These are phyloP conservation scores for Candida silvicultrix DNA, from an alignment of 805 yeast species.

Conservation along the genomic window DNA sequence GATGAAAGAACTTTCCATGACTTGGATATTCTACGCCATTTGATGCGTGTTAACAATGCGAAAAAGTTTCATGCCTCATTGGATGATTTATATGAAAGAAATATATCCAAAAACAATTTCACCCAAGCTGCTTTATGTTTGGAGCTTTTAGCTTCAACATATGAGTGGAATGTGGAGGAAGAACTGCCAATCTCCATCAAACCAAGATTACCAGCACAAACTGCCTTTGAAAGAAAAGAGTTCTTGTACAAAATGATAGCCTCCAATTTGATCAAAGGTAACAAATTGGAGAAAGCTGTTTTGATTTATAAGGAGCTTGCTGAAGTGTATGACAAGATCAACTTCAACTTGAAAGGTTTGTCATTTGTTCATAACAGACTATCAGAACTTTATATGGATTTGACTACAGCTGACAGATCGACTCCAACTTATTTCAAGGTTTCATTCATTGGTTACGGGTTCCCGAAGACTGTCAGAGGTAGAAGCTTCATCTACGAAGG, in stretches of 20 bases:
- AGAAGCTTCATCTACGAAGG: conserved; percentile 82
- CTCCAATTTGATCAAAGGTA: conserved; percentile 59
- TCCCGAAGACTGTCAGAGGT: conserved; percentile 71
- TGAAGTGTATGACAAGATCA: conserved; percentile 63
- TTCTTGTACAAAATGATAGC: conserved; percentile 65
- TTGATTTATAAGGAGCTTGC: conserved; percentile 72
- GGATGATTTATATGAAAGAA: conserved; percentile 63
- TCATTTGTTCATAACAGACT: conserved; percentile 64
- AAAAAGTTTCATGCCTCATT: conserved; percentile 77
- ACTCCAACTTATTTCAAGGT: conserved; percentile 77
- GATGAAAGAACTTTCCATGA: conserved; percentile 81
- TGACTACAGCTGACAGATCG: conserved; percentile 64
- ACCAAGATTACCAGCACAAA: conserved; percentile 75
- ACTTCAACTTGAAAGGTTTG: conserved; percentile 72
- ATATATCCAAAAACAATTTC: conserved; percentile 50
- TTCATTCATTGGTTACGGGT: conserved; percentile 76
- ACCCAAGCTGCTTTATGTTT: conserved; percentile 82
- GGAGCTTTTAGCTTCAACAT: conserved; percentile 71
- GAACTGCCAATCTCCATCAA: conserved; percentile 48
- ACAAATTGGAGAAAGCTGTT: conserved; percentile 73
- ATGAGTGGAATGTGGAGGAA: conserved; percentile 62
- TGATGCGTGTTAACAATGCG: conserved; percentile 72
- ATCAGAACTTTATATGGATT: conserved; percentile 57
- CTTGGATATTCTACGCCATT: conserved; percentile 66
- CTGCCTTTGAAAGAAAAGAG: conserved; percentile 78